These are phyloP conservation scores for Hapsidospora chrysogenum DNA, from an alignment of 495 filamentous ascomycete species.

Conservation along the genomic window DNA sequence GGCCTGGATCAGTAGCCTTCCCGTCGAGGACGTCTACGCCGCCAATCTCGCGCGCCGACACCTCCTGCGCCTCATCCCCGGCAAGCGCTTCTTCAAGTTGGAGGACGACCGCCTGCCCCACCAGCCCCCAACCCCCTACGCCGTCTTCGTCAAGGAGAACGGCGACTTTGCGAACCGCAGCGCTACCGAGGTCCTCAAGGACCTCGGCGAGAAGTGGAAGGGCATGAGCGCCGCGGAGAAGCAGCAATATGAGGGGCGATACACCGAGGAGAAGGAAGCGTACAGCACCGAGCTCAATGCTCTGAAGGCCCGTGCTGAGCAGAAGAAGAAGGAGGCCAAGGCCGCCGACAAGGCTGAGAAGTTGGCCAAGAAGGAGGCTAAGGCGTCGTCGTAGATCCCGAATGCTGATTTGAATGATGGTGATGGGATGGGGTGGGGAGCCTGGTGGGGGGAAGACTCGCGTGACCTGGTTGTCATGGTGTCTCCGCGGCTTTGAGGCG, in stretches of 20 bases:
- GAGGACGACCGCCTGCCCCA: conserved; percentile 36
- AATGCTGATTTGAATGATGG: no score
- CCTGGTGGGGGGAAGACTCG: no score
- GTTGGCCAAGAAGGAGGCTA: no score
- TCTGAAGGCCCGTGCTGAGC: no score
- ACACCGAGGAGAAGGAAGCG: background rate
- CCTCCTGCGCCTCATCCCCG: conserved; percentile 28
- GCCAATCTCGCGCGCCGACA: conserved; percentile 46
- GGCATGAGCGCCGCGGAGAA: conserved; percentile 14
- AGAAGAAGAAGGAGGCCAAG: no score
- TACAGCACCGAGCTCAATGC: background rate
- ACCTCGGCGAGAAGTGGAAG: conserved; percentile 37
- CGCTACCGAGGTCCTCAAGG: conserved; percentile 11
- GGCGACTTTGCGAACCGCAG: conserved; percentile 19
- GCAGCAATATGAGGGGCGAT: background rate
- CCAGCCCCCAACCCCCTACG: conserved; percentile 18
- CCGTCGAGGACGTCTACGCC: conserved; percentile 34
- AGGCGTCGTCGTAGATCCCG: no score
- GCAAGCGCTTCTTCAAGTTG: conserved; percentile 10
- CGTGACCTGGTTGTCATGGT: no score
- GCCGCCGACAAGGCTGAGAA: background rate
- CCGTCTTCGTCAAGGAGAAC: conserved; percentile 19
- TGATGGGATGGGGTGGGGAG: no score
- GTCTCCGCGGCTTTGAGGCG: no score
- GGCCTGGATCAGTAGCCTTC: conserved; percentile 42